Base-by-base conservation (phyloP, 1,139 yeast species). In the Blastobotrys ciferrii region DNA sequence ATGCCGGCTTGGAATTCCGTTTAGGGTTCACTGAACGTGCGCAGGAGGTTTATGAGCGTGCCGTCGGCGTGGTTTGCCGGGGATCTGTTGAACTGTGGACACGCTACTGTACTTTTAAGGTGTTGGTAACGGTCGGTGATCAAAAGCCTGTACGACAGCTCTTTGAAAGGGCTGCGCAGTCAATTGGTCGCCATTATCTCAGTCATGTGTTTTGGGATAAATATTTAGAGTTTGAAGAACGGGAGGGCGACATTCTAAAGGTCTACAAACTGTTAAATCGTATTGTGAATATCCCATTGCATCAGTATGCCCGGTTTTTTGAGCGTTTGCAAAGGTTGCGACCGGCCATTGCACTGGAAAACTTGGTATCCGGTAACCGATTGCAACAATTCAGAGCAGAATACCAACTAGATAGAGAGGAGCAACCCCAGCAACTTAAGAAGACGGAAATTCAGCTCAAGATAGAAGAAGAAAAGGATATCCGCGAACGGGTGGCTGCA, bases 21-120 rank as follows among this genome's bases (percentile, higher is more conserved):
- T 63, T 86, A 30, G 87, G 88, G 0, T 66, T 77, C 53, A 72
- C 82, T 0, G 71, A 69, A 0, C 61, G 65, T 2, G 78, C 87
- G 2, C 72, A 69, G 40, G 59, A 54, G 4, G 72, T 87, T 0
- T 92, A 77, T 62, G 67, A 74, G 46, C 64, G 73, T 4, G 87
- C 84, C 0, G 71, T 89, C 28, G 63, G 65, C 2, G 63, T 72
- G n/a, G 60, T 81, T 31, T 78, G 81, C 1, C 17, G 19, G 14
- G 70, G 70, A 48, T 82, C 89, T 3, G 71, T 87, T 7, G 75
- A 83, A 4, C 59, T 88, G n/a, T 92, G 98, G 98, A 63, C 78
- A 1, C 67, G 73, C 13, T 92, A 82, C 63, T 69, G 87, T 49
- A 68, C 75, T 43, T 80, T 86, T 57, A 71, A 77, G 53, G 67